Percentiles rank a stretch among this genome's conserved stretches.
Conservation (phyloP, 2,329 filamentous ascomycete species). For the Cercospora sp. region DNA sequence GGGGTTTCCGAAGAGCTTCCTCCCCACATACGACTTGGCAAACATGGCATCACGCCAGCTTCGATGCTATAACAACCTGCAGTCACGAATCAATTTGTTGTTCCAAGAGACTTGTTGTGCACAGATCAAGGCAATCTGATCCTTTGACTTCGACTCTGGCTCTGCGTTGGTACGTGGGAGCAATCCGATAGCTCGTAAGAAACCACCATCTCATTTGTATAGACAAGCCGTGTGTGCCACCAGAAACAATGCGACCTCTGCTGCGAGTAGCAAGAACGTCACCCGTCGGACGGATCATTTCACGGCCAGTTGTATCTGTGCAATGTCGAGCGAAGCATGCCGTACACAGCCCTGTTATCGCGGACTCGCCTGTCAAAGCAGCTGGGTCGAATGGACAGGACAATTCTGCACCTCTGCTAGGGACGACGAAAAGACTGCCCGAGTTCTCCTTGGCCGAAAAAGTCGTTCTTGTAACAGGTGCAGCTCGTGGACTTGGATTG, state of each 20-base stretch:
- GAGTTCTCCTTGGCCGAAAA: slow-evolving; percentile 68
- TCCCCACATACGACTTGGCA: neutral
- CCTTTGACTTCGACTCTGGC: neutral
- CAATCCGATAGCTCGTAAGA: neutral
- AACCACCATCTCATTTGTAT: neutral
- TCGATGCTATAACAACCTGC: neutral
- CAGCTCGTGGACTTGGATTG: slow-evolving; percentile 67
- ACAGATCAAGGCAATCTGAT: neutral
- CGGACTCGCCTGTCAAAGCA: slow-evolving; percentile 39
- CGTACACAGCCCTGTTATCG: slow-evolving; percentile 34
- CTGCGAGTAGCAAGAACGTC: slow-evolving; percentile 16
- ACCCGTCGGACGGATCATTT: slow-evolving; percentile 15
- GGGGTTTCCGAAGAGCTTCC: neutral
- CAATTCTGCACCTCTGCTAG: slow-evolving; percentile 36
- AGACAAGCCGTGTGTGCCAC: neutral
- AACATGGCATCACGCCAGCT: neutral
- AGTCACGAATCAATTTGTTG: neutral
- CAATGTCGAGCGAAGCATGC: slow-evolving; percentile 33
- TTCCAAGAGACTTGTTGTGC: neutral
- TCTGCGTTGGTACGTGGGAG: neutral
- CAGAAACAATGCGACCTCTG: neutral
- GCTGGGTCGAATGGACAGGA: slow-evolving; percentile 35
- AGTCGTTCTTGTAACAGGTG: slow-evolving; percentile 22
- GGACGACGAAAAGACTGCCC: slow-evolving; percentile 54
- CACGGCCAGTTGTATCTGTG: slow-evolving; percentile 17